These are phyloP conservation scores for Paramecium bursaria DNA, from an alignment of 73 alveolate species.

Conservation along the genomic window DNA sequence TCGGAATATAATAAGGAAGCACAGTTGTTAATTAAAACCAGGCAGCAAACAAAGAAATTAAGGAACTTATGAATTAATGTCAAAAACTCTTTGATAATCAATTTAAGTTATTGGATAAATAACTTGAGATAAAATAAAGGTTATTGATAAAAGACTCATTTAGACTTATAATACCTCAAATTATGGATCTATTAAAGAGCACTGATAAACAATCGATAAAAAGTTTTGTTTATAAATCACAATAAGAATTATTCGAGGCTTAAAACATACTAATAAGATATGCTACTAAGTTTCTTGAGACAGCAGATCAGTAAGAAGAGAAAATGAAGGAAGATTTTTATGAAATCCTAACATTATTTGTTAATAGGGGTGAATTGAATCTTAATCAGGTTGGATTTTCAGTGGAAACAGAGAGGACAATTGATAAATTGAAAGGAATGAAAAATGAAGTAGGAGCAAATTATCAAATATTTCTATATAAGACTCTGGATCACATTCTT, in stretches of 20 bases:
- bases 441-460: constrained; percentile 74
- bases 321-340: constrained; percentile 74
- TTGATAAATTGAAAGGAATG: constrained; percentile 55
- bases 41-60: constrained; percentile 24
- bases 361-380: constrained; percentile 80
- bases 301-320: constrained; percentile 77
- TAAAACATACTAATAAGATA: constrained; percentile 71
- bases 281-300: constrained; percentile 72
- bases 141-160: constrained; percentile 22
- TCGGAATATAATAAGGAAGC: constrained; percentile 78
- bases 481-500: constrained; percentile 69
- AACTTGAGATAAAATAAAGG: constrained; percentile 1
- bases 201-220: constrained; percentile 78
- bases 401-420: constrained; percentile 66
- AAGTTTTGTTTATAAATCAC: constrained; percentile 74
- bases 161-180: constrained; percentile 51
- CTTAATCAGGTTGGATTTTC: constrained; percentile 72
- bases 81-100: constrained; percentile 36
- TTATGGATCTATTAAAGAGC: constrained; percentile 1
- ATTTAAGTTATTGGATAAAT: constrained; percentile 29
- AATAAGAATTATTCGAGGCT: constrained; percentile 72
- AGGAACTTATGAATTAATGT: constrained; percentile 24
- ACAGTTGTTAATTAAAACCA: constrained; percentile 59
- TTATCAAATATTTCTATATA: constrained; percentile 71
- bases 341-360: constrained; percentile 61